phyloP scores from a whole-genome alignment of 2,329 filamentous ascomycete genomes.

The Elsinoe necatrix region DNA sequence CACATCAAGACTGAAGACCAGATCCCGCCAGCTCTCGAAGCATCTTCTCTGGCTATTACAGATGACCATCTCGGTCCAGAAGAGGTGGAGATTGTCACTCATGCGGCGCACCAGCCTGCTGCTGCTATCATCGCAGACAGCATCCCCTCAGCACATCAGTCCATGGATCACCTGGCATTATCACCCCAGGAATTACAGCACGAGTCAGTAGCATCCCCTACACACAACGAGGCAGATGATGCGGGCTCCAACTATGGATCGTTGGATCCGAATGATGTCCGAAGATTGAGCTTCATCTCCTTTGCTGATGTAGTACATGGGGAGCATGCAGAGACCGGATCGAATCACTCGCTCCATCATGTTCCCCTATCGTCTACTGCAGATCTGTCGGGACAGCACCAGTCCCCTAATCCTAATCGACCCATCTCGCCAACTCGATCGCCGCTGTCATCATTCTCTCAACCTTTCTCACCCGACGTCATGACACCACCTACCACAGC shows the following conservation, averaged over 20 bases:
- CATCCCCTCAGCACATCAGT: slow-evolving; percentile 16
- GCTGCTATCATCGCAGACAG: slow-evolving; percentile 49
- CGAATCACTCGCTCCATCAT: slow-evolving; percentile 57
- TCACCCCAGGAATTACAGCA: slow-evolving; percentile 19
- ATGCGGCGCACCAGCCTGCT: slow-evolving; percentile 73
- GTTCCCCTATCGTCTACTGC: slow-evolving; percentile 57
- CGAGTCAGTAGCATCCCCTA: slow-evolving; percentile 5
- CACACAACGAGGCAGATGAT: slow-evolving; percentile 40
- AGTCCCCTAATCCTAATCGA: slow-evolving; percentile 43
- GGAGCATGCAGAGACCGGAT: slow-evolving; percentile 46
- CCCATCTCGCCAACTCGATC: slow-evolving; percentile 76
- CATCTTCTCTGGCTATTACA: slow-evolving; percentile 85
- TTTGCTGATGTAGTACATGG: slow-evolving; percentile 92
- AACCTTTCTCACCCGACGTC: slow-evolving; percentile 56
- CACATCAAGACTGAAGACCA: slow-evolving; percentile 93
- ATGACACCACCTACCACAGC: slow-evolving; percentile 61
- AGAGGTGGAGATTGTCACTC: slow-evolving; percentile 85
- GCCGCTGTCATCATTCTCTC: slow-evolving; percentile 34
- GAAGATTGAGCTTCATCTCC: slow-evolving; percentile 86
- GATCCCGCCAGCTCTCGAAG: slow-evolving; percentile 84
- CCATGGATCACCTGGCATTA: slow-evolving; percentile 13
- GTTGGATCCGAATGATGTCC: slow-evolving; percentile 68
- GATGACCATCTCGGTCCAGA: slow-evolving; percentile 78
- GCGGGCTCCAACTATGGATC: slow-evolving; percentile 67
- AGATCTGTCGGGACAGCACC: slow-evolving; percentile 19